A percentile compares a stretch with the other conserved stretches of the same genome.
These are phyloP conservation scores for Fragilaria crotonensis DNA, from an alignment of 108 stramenopile species.

Conservation along the genomic window DNA sequence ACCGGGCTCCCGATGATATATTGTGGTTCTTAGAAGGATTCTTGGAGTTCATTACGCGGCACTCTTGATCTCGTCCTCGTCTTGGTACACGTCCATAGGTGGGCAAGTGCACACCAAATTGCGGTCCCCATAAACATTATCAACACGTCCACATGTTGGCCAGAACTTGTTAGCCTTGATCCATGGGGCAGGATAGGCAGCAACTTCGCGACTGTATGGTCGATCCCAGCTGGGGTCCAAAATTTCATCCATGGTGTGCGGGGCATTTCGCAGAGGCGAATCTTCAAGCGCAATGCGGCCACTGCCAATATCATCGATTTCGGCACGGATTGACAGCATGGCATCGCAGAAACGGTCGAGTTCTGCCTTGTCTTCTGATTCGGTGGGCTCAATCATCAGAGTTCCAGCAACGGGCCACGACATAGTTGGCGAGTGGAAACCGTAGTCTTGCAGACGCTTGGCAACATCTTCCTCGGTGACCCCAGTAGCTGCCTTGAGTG, in stretches of 20 bases:
- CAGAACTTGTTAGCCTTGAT: constrained; percentile 94
- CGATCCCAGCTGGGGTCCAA: constrained; percentile 85
- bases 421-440: constrained; percentile 99
- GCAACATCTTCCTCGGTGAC: constrained; percentile 97
- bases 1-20: no score
- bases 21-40: no score
- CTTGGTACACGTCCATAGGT: constrained; percentile 81
- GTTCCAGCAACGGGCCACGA: constrained; percentile 99
- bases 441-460: constrained; percentile 96
- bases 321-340: constrained; percentile 93
- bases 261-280: constrained; percentile 92
- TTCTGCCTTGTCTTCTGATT: constrained; percentile 96
- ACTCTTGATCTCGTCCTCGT: constrained; percentile 70
- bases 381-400: constrained; percentile 98
- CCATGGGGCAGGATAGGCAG: constrained; percentile 96
- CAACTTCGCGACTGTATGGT: constrained; percentile 80
- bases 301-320: constrained; percentile 94
- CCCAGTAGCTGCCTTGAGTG: constrained; percentile 86
- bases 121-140: constrained; percentile 97
- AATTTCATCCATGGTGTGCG: constrained; percentile 91
- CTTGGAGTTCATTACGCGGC: no score
- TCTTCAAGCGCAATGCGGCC: constrained; percentile 83
- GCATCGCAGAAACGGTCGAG: constrained; percentile 97
- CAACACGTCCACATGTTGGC: constrained; percentile 95
- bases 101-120: constrained; percentile 97